phyloP scores from a whole-genome alignment of 2,329 filamentous ascomycete genomes.

The Neoscytalidium dimidiatum region DNA sequence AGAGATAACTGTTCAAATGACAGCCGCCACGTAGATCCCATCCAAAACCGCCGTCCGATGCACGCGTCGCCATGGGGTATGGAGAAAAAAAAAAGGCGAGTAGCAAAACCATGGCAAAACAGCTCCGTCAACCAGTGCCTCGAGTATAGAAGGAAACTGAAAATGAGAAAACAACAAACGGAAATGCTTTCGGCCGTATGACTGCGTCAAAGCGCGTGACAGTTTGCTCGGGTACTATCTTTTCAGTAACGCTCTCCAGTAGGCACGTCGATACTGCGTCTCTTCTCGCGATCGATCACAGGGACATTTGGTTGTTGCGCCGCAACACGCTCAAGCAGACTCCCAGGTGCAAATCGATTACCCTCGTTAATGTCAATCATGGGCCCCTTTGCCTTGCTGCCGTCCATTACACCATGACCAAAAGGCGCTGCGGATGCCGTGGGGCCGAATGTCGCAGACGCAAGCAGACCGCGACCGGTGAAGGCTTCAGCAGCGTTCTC shows the following conservation, averaged over 20 bases:
- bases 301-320: constrained; percentile 33
- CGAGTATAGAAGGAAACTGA: background rate
- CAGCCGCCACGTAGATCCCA: background rate
- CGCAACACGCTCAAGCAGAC: constrained; percentile 48
- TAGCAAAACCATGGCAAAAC: background rate
- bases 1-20: background rate
- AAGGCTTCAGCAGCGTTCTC: constrained; percentile 42
- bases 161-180: background rate
- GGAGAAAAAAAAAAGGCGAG: background rate
- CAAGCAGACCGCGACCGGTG: constrained; percentile 47
- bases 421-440: constrained; percentile 34
- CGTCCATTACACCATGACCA: constrained; percentile 50
- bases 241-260: background rate
- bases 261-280: constrained; percentile 23
- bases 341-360: constrained; percentile 48
- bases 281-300: constrained; percentile 40
- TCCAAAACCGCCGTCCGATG: background rate
- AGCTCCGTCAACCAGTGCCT: background rate
- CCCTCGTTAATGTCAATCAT: constrained; percentile 47
- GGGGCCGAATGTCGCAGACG: constrained; percentile 40
- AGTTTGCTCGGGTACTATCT: background rate
- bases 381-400: constrained; percentile 45
- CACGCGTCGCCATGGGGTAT: constrained; percentile 7
- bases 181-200: background rate
- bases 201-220: background rate